Base-by-base conservation (phyloP, 352 stramenopile genomes). In the Phytophthora idaei region DNA sequence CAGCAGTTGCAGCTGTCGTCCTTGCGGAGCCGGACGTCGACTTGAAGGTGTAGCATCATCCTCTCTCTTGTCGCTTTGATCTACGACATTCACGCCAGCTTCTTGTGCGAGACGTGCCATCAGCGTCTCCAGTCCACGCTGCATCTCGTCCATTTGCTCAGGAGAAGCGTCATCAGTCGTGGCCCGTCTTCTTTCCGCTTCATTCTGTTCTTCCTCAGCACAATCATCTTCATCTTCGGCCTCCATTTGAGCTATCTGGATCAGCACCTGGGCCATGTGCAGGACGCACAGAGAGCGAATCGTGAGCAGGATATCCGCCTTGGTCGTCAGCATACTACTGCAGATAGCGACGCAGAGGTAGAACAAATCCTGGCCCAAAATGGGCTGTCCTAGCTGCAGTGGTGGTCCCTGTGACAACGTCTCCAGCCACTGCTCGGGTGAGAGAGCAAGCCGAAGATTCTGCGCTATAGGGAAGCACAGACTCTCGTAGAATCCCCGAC, bases 281-380 rank as follows among this genome's bases (percentile, higher is more conserved):
- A 95, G 69, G 42, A 92, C 74, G 32, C 84, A 92, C 28, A 95
- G 78, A 11, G 79, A 89, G 14, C 85, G 85, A 28, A 95, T 86
- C 1, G 87, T 93, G 21, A 88, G 73, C 50, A 95, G 53, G 39
- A 95, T 92, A 25, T 95, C 83, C 0, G 87, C 77, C 57, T 94
- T 93, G 2, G 83, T 85, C 27, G 74, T 78, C 46, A 95, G 36
- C 78, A 93, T 89, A 54, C 80, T 92, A 57, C 85, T 90, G 67
- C 85, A 94, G 32, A 94, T 75, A 15, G 85, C 82, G 8, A 93
- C 81, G 28, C 76, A 87, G 2, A 91, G 61, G 54, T 90, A 90
- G 44, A 94, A 87, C 27, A 95, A 59, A 70, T 95, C 85, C 39
- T 93, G 83, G 1, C 82, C 65, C 12, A 95, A 67, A 37, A 95